phyloP scores from a whole-genome alignment of 108 stramenopile species.

The Asterionellopsis glacialis region DNA sequence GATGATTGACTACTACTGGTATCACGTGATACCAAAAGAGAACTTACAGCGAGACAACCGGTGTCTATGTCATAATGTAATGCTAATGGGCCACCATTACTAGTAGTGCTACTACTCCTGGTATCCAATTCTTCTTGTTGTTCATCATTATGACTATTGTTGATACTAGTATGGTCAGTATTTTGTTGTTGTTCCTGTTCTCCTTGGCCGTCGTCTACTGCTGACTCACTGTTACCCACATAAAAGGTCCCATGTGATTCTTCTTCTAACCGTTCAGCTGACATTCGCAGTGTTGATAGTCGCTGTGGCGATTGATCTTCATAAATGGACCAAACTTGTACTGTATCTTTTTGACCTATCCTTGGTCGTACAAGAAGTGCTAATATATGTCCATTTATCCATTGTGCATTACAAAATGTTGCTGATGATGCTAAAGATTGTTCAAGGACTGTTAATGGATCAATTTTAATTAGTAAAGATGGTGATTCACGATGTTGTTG shows the following conservation, averaged over 20 bases:
- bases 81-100: too few relatives aligned
- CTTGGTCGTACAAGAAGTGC: background rate
- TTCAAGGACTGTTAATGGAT: too few relatives aligned
- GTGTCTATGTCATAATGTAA: background rate
- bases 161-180: too few relatives aligned
- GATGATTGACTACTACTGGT: too few relatives aligned
- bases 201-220: background rate
- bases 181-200: background rate
- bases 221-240: background rate
- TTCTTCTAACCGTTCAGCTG: constrained; percentile 1
- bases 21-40: background rate
- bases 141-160: too few relatives aligned
- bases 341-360: background rate
- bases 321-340: background rate
- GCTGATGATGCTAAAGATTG: too few relatives aligned
- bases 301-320: background rate
- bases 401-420: background rate
- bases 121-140: too few relatives aligned
- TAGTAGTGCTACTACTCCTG: too few relatives aligned
- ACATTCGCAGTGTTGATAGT: background rate
- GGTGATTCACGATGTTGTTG: too few relatives aligned
- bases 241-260: background rate
- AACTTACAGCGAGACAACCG: background rate
- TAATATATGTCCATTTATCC: background rate
- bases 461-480: too few relatives aligned